phyloP scores from a whole-genome alignment of 176 grass and related monocot genomes.

The Rhynchospora breviuscula region DNA sequence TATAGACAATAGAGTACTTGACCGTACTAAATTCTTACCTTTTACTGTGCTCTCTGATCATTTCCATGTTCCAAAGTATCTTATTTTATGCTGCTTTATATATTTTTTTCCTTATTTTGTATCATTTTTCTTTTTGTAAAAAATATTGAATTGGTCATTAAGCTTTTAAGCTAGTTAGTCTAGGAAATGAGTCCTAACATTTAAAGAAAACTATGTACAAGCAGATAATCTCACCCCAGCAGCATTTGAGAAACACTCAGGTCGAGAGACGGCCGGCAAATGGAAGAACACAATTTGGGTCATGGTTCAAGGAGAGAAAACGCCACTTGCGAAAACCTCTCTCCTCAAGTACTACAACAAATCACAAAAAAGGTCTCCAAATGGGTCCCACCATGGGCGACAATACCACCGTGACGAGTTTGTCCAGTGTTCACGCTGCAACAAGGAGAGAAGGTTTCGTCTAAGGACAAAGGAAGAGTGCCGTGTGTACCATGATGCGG shows the following conservation, averaged over 20 bases:
- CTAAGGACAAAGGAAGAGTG: constrained; percentile 87
- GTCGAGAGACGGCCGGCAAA: constrained; percentile 75
- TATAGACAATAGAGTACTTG: not conserved
- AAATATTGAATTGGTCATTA: not conserved
- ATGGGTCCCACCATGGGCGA: constrained; percentile 57
- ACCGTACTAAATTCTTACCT: not conserved
- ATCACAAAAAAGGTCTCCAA: constrained; percentile 44
- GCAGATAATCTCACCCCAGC: constrained; percentile 86
- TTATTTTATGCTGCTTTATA: not conserved
- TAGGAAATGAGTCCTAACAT: constrained; percentile 6
- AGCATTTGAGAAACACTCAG: constrained; percentile 97
- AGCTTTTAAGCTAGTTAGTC: not conserved
- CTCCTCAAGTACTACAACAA: constrained; percentile 76
- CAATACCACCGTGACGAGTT: constrained; percentile 85
- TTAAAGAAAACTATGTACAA: constrained; percentile 16
- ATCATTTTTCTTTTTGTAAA: not conserved
- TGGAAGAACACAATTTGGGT: constrained; percentile 98
- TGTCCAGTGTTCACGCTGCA: constrained; percentile 54
- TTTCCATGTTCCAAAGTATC: not conserved
- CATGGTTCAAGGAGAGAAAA: constrained; percentile 83
- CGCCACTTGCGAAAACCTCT: constrained; percentile 66
- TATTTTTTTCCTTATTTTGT: not conserved
- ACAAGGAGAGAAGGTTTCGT: constrained; percentile 79
- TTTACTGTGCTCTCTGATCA: not conserved
- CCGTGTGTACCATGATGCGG: constrained; percentile 80